Conservation (phyloP, 1,139 yeast genomes). For the Hansenula lynferdii region DNA sequence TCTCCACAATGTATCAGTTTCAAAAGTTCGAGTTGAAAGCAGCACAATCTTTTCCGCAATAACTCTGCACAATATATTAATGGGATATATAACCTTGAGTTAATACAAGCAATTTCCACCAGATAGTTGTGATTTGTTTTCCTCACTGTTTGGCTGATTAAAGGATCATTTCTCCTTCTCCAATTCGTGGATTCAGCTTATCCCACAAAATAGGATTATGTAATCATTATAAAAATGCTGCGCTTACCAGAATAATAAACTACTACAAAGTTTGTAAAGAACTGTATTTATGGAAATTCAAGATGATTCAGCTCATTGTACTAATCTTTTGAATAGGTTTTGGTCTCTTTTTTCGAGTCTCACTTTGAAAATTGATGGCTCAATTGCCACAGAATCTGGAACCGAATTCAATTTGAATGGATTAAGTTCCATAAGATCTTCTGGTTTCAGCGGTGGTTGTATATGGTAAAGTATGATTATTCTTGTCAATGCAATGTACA, state of each 20-base stretch:
- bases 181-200: background rate
- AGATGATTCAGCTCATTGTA: too few relatives aligned
- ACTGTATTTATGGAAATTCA: too few relatives aligned
- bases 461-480: slow-evolving; percentile 36
- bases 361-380: slow-evolving; percentile 44
- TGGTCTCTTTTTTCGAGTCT: slow-evolving; percentile 26
- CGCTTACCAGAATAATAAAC: too few relatives aligned
- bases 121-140: background rate
- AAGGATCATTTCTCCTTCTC: background rate
- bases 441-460: slow-evolving; percentile 32
- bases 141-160: background rate
- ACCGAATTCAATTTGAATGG: slow-evolving; percentile 43
- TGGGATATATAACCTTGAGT: too few relatives aligned
- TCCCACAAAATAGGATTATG: too few relatives aligned
- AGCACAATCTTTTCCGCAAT: too few relatives aligned
- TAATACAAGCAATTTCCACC: too few relatives aligned
- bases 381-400: slow-evolving; percentile 57
- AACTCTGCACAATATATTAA: too few relatives aligned
- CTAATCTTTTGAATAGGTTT: slow-evolving; percentile 7
- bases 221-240: too few relatives aligned
- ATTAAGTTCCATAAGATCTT: slow-evolving; percentile 37
- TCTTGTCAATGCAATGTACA: slow-evolving; percentile 44
- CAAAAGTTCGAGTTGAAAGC: too few relatives aligned
- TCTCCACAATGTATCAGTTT: too few relatives aligned
- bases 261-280: too few relatives aligned